Evolutionary conservation across 257 asterid species (phyloP), one percentile per base, ranked within the genome.

Genomic region (Capsicum rhomboideum): DNA sequence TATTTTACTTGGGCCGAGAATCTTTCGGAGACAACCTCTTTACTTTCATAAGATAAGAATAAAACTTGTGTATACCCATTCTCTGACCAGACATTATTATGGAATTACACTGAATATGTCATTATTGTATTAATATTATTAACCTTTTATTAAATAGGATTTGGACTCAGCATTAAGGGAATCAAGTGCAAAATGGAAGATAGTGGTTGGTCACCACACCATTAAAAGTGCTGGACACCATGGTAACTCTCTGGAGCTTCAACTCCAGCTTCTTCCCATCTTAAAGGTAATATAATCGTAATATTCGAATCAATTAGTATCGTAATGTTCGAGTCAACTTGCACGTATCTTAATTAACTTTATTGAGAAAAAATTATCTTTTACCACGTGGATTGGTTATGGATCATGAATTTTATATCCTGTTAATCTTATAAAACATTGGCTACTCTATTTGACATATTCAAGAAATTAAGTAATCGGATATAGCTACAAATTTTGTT

Each of bases 161-260:
- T 82, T 95, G 55, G 90, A 92, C 74, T 46, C 8, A 16, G 90
- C 88, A 18, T 88, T 95, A 53, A 85, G 68, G 83, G 84, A 88
- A 77, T 92, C 98, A 31, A 86, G 14, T 81, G 93, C 95, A 56
- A 83, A 54, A 10, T 92, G 98, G 98, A 95, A 92, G 64, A 89
- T 95, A 20, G 96, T 95, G 13, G 93, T 95, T 23, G 98, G 94
- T 54, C 98, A 95, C 84, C 98, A 95, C 61, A 86, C 98, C 11
- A 90, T 95, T 1, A 88, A 85, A 83, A 93, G 98, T 89, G 95
- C 91, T 16, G 99, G 99, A 34, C 69, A 91, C 49, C 98, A 95
- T 84, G 99, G 97, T 42, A 91, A 88, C 87, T 92, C 98, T 28
- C 26, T 26, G 31, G 98, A 95, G 77, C 89, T 94, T 44, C 88